Base-by-base conservation (phyloP, 768 basidiomycete genomes). In the Pleurotus platypus region DNA sequence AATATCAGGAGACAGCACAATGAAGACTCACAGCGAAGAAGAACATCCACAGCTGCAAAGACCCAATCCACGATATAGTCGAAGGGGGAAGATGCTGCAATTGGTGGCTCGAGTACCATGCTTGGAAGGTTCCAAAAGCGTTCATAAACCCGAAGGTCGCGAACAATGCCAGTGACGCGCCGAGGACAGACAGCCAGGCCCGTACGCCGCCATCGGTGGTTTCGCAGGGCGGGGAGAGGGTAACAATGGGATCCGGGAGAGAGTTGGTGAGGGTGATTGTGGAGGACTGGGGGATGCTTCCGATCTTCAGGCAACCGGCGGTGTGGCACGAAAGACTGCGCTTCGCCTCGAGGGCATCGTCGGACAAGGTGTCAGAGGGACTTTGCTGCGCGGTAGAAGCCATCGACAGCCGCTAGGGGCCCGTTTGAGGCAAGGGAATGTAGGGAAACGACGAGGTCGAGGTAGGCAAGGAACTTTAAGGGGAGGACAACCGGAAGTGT, bases 91-190 rank as follows among this genome's bases (percentile, higher is more conserved):
- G 60, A 60, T 75, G 66, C 15, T 66, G 65, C 15, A 90, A 75
- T 66, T 89, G 83, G 66, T 90, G 82, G 12, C 67, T 69, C 8
- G 77, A 72, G 61, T 90, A 89, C 81, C 83, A 89, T 11, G 82
- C 69, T 66, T 88, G 85, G 66, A 83, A 90, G 42, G 85, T 86
- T 12, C 88, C 88, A 60, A 89, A 90, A 46, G 87, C 80, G 53
- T 76, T 85, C 74, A 89, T 81, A 61, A 83, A 85, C 7, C 88
- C 88, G 65, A 90, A 88, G 2, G 85, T 83, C 65, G 80, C 85
- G 70, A 87, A 83, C 6, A 89, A 73, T 6, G 83, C 82, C 24
- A 87, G 65, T 66, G 85, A 87, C 0, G 85, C 84, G 0, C 88
- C 89, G 43, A 82, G 64, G 38, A 89, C 81, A 1, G 82, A 77